Percentiles rank a stretch among this genome's conserved stretches.
Evolutionary conservation across 2,329 filamentous ascomycete species (phyloP).

Genomic region (Mollisia scopiformis): DNA sequence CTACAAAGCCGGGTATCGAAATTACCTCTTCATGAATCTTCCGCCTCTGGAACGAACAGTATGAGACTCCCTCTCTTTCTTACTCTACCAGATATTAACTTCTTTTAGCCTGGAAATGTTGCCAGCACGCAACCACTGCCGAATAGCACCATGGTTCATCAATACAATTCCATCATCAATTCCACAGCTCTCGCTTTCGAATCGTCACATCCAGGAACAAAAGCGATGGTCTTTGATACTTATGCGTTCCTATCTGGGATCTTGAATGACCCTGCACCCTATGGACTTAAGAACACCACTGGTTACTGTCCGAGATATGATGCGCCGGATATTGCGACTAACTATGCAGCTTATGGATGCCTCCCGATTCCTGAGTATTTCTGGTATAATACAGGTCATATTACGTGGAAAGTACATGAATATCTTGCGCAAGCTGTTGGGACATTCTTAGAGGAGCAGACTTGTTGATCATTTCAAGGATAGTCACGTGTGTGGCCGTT

Average conservation of each 20-base stretch:
- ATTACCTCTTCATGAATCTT: slow-evolving; percentile 53
- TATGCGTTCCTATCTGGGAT: slow-evolving; percentile 45
- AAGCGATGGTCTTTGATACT: slow-evolving; percentile 48
- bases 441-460: slow-evolving; percentile 22
- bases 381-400: slow-evolving; percentile 52
- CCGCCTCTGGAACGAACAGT: slow-evolving; percentile 51
- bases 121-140: slow-evolving; percentile 39
- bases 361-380: slow-evolving; percentile 47
- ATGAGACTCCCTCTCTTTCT: neutral
- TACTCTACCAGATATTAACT: neutral
- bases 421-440: slow-evolving; percentile 37
- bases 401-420: slow-evolving; percentile 45
- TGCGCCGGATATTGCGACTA: slow-evolving; percentile 46
- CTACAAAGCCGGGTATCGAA: slow-evolving; percentile 45
- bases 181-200: slow-evolving; percentile 19
- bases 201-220: slow-evolving; percentile 34
- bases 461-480: no score
- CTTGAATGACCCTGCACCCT: slow-evolving; percentile 43
- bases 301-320: slow-evolving; percentile 48
- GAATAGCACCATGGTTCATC: slow-evolving; percentile 48
- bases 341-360: slow-evolving; percentile 50
- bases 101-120: slow-evolving; percentile 10
- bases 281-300: slow-evolving; percentile 50
- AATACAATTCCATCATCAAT: slow-evolving; percentile 46
- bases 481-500: no score